A percentile compares a stretch with the other conserved stretches of the same genome.
Evolutionary conservation across 345 rosid genomes (phyloP).

Genomic region (Aegle marmelos): DNA sequence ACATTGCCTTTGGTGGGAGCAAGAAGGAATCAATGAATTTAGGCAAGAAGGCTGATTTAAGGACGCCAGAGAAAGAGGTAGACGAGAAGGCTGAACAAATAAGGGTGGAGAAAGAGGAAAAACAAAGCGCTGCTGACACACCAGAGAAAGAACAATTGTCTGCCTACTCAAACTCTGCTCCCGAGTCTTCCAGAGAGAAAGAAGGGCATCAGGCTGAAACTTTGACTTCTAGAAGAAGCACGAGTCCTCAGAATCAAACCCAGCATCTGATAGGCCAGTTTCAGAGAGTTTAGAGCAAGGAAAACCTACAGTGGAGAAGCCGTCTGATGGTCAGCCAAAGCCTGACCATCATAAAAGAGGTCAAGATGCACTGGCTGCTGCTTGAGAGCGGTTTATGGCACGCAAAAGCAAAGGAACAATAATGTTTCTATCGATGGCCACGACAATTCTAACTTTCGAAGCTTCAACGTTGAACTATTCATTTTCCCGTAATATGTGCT

Average conservation of each 20-base stretch:
- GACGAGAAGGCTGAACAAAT: conserved; percentile 37
- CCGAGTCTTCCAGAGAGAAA: conserved; percentile 23
- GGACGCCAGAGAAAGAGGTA: conserved; percentile 36
- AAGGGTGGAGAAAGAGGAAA: conserved; percentile 38
- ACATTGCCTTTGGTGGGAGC: conserved; percentile 75
- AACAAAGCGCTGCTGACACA: conserved; percentile 17
- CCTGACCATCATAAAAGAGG: conserved; percentile 58
- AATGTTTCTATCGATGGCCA: not conserved
- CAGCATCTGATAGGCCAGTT: conserved; percentile 22
- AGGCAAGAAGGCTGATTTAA: conserved; percentile 38
- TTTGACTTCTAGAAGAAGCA: conserved; percentile 23
- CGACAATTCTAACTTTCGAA: not conserved
- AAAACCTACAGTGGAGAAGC: conserved; percentile 26
- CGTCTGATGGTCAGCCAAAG: conserved; percentile 37
- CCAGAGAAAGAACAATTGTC: conserved; percentile 19
- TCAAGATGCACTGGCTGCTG: conserved; percentile 69
- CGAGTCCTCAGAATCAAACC: conserved; percentile 31
- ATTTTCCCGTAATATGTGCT: not conserved
- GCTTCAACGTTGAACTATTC: not conserved
- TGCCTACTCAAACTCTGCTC: conserved; percentile 13
- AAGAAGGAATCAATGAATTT: conserved; percentile 38
- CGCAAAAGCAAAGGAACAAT: conserved; percentile 62
- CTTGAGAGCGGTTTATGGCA: conserved; percentile 73
- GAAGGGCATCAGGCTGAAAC: conserved; percentile 25
- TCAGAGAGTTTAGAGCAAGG: conserved; percentile 25